A percentile compares a stretch with the other conserved stretches of the same genome.
These are phyloP conservation scores for Aureobasidium sp. DNA, from an alignment of 2,329 filamentous ascomycete genomes.

Conservation along the genomic window DNA sequence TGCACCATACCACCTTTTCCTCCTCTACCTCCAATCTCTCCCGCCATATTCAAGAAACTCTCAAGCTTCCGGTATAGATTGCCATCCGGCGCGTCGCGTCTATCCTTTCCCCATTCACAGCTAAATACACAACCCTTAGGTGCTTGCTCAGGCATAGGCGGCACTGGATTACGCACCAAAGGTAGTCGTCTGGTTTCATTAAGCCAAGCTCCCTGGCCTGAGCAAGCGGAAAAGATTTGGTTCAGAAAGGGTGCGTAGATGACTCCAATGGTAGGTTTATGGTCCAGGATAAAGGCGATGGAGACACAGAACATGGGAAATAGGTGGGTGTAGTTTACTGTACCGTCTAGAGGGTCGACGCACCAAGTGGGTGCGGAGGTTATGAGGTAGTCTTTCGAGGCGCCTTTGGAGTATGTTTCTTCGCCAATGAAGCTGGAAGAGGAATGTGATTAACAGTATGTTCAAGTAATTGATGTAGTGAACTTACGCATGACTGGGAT, in stretches of 20 bases:
- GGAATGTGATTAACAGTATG: neutral
- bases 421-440: constrained; percentile 62
- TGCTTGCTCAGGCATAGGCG: constrained; percentile 54
- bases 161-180: constrained; percentile 52
- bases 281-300: constrained; percentile 57
- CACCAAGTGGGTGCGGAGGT: constrained; percentile 60
- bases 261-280: constrained; percentile 57
- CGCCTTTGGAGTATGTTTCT: constrained; percentile 63
- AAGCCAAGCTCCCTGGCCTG: constrained; percentile 59
- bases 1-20: constrained; percentile 74
- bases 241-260: constrained; percentile 63
- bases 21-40: constrained; percentile 52
- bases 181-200: constrained; percentile 58
- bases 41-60: constrained; percentile 67
- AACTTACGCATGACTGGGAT: constrained; percentile 57
- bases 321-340: constrained; percentile 72
- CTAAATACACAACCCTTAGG: constrained; percentile 63
- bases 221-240: constrained; percentile 61
- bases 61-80: constrained; percentile 66
- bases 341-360: constrained; percentile 70
- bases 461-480: neutral
- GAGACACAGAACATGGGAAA: constrained; percentile 78
- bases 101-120: constrained; percentile 74
- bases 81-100: constrained; percentile 55
- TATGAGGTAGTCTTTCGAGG: constrained; percentile 61